Evolutionary conservation across 2,329 filamentous ascomycete genomes (phyloP).

Genomic region (Madurella mycetomatis): DNA sequence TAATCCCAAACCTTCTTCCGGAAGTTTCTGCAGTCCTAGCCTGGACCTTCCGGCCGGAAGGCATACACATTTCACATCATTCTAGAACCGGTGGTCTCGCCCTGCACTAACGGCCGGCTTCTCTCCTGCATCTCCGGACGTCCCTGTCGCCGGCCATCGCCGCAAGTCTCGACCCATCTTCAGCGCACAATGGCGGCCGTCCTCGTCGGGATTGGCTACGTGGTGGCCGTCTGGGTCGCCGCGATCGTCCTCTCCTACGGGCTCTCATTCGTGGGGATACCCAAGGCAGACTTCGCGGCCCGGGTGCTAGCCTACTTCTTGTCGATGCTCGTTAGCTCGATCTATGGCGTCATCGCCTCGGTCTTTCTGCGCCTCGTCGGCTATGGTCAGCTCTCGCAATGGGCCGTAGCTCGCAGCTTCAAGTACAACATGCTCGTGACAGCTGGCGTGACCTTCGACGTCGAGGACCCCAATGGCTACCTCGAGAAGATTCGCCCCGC

Average conservation of each 20-base stretch:
- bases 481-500: constrained; percentile 68
- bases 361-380: constrained; percentile 67
- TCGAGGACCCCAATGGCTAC: constrained; percentile 62
- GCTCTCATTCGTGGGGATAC: constrained; percentile 50
- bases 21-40: no score
- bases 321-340: constrained; percentile 54
- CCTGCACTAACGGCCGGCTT: background rate
- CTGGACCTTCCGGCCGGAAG: no score
- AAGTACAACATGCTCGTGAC: constrained; percentile 69
- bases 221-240: constrained; percentile 48
- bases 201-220: constrained; percentile 40
- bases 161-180: background rate
- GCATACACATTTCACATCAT: no score
- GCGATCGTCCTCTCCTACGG: constrained; percentile 56
- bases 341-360: constrained; percentile 72
- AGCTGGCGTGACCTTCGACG: constrained; percentile 73
- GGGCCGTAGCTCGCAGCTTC: constrained; percentile 75
- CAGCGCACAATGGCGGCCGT: constrained; percentile 33
- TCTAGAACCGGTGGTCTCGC: no score
- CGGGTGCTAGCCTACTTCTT: constrained; percentile 64
- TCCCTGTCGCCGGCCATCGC: background rate
- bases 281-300: constrained; percentile 62
- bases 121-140: background rate
- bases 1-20: no score
- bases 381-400: constrained; percentile 74